These are phyloP conservation scores for Euphorbia pulcherrima DNA, from an alignment of 345 rosid species.

Conservation along the genomic window DNA sequence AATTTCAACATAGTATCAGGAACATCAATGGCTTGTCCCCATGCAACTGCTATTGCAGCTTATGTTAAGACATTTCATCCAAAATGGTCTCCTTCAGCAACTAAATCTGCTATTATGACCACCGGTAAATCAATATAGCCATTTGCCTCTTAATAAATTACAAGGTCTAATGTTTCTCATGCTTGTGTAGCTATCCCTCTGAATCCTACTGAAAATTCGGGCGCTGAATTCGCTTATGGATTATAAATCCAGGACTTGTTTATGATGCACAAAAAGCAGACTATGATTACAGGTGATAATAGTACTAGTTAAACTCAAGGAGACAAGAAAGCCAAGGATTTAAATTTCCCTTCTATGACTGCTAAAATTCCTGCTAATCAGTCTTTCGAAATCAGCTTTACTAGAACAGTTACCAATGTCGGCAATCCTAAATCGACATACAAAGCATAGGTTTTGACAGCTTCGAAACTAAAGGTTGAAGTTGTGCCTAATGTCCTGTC, in stretches of 20 bases:
- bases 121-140: slow-evolving; percentile 34
- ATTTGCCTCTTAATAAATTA: neutral
- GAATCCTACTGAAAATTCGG: slow-evolving; percentile 19
- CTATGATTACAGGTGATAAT: slow-evolving; percentile 23
- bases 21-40: slow-evolving; percentile 63
- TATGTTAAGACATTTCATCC: slow-evolving; percentile 44
- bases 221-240: slow-evolving; percentile 47
- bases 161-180: neutral
- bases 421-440: slow-evolving; percentile 34
- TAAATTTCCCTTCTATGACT: slow-evolving; percentile 40
- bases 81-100: slow-evolving; percentile 58
- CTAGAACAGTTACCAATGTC: slow-evolving; percentile 39
- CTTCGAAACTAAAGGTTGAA: slow-evolving; percentile 13
- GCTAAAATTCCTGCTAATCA: neutral
- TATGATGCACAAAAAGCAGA: slow-evolving; percentile 30
- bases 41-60: slow-evolving; percentile 44
- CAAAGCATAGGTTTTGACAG: slow-evolving; percentile 14
- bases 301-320: slow-evolving; percentile 12
- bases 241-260: slow-evolving; percentile 41
- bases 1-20: slow-evolving; percentile 37
- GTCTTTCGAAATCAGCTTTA: slow-evolving; percentile 23
- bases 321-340: slow-evolving; percentile 10
- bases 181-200: slow-evolving; percentile 35
- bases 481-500: slow-evolving; percentile 29
- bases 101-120: slow-evolving; percentile 44